phyloP scores from a whole-genome alignment of 139 green algal genomes.

The Chlorella sp. region DNA sequence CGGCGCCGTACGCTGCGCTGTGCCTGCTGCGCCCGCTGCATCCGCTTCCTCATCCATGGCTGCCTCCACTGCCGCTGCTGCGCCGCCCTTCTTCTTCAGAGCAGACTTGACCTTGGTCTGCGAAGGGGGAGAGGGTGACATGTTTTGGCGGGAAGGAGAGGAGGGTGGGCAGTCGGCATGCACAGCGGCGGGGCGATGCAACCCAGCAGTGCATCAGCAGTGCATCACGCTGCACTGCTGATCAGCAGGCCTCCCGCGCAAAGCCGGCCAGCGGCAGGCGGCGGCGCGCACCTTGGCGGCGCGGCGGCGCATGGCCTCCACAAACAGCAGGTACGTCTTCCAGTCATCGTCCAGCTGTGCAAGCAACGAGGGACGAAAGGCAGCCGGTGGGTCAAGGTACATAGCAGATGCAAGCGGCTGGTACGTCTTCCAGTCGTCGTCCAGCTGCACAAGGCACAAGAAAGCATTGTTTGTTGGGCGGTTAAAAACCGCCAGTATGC shows the following conservation, averaged over 20 bases:
- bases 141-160: no score
- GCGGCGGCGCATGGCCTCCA: slow-evolving; percentile 28
- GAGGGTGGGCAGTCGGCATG: background rate
- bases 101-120: slow-evolving; percentile 23
- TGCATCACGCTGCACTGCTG: background rate
- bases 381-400: no score
- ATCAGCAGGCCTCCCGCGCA: background rate
- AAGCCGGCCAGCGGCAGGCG: no score
- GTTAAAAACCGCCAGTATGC: no score
- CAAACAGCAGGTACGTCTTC: slow-evolving; percentile 44
- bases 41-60: background rate
- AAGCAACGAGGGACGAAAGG: no score
- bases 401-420: no score
- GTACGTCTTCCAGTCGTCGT: no score
- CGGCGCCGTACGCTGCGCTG: background rate
- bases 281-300: slow-evolving; percentile 30
- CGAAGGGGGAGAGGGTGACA: no score
- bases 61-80: background rate
- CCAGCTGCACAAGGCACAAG: no score
- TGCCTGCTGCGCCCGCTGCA: background rate
- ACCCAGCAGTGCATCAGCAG: background rate
- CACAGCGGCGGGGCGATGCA: background rate
- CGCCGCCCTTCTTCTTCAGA: slow-evolving; percentile 8
- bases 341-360: background rate
- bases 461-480: no score